Evolutionary conservation across 2,329 filamentous ascomycete species (phyloP), one percentile per base, ranked within the genome.

Genomic region (Colletotrichum lini): DNA sequence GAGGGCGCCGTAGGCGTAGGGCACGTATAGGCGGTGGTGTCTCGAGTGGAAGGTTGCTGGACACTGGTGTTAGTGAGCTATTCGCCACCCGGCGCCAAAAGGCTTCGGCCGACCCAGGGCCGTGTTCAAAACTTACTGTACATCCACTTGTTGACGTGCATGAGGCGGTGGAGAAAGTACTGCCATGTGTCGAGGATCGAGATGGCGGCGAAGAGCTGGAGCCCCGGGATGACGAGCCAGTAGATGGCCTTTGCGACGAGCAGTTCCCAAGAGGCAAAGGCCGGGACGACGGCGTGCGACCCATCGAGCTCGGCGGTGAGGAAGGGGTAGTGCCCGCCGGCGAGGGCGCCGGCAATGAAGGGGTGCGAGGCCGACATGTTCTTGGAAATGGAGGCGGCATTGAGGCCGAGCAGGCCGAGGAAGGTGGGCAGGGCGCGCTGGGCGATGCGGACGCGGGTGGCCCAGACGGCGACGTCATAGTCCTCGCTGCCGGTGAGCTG

Each of bases 61-160:
- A 53, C 18, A 21, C 15, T 57, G 21, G 16, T 69, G 47, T 62
- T 62, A 62, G 59, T 62, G 45, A 26, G 13, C 15, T 9, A 4
- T 61, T 62, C 49, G 59, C 30, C 58, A 13, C 21, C 4, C 6
- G n/a, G 35, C 30, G n/a, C 45, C 47, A 4, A 21, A 23, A 21
- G 30, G 12, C 8, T 16, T 62, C 59, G 47, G 64, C 56, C 26
- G 38, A 52, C n/a, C 87, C 9, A 91, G 89, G 89, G 92, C 90
- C 35, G 40, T 16, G 47, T n/a, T 42, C 30, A 21, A 49, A 69
- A 89, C 93, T 82, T 87, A 96, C 94, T 93, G 86, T 98, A 98
- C 76, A 99, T 88, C 93, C 94, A 98, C 82, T 94, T 95, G 85
- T 98, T 98, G 85, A 96, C 88, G 83, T 99, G 96, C 96, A 99